phyloP scores from a whole-genome alignment of 148 eudicot genomes.

The Nyssa sinensis region DNA sequence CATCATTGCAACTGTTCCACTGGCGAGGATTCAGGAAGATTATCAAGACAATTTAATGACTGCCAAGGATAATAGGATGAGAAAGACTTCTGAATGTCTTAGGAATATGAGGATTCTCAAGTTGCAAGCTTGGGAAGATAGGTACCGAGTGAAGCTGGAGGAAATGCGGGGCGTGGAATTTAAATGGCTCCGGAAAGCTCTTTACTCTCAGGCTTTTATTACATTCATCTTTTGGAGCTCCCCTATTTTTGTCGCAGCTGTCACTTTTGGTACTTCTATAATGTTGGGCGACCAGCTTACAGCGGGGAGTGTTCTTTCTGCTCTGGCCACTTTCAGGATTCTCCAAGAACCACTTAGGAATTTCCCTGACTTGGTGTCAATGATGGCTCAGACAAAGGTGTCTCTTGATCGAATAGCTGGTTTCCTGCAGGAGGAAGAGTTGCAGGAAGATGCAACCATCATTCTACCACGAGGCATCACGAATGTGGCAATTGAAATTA shows the following conservation, averaged over 20 bases:
- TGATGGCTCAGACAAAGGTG: slow-evolving; percentile 94
- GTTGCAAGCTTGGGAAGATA: slow-evolving; percentile 96
- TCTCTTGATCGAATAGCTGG: slow-evolving; percentile 81
- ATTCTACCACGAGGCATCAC: slow-evolving; percentile 53
- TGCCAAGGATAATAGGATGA: slow-evolving; percentile 92
- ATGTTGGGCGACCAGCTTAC: slow-evolving; percentile 70
- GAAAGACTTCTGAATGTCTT: slow-evolving; percentile 80
- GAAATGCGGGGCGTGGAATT: slow-evolving; percentile 80
- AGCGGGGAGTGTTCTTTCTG: slow-evolving; percentile 84
- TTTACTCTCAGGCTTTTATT: slow-evolving; percentile 77
- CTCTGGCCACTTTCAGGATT: slow-evolving; percentile 86
- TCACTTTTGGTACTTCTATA: slow-evolving; percentile 78
- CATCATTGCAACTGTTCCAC: slow-evolving; percentile 64
- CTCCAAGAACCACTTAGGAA: slow-evolving; percentile 88
- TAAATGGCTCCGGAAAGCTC: slow-evolving; percentile 79
- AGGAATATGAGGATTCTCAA: slow-evolving; percentile 90
- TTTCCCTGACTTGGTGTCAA: slow-evolving; percentile 81
- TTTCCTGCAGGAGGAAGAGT: slow-evolving; percentile 72
- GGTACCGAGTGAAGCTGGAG: slow-evolving; percentile 58
- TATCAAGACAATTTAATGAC: slow-evolving; percentile 86
- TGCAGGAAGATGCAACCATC: slow-evolving; percentile 66
- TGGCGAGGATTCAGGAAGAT: slow-evolving; percentile 77
- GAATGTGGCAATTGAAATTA: slow-evolving; percentile 69
- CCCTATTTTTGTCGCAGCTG: slow-evolving; percentile 85
- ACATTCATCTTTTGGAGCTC: slow-evolving; percentile 91